A percentile compares a stretch with the other conserved stretches of the same genome.
phyloP scores from a whole-genome alignment of 192 early-diverging fungal genomes.

The Dispira parvispora region DNA sequence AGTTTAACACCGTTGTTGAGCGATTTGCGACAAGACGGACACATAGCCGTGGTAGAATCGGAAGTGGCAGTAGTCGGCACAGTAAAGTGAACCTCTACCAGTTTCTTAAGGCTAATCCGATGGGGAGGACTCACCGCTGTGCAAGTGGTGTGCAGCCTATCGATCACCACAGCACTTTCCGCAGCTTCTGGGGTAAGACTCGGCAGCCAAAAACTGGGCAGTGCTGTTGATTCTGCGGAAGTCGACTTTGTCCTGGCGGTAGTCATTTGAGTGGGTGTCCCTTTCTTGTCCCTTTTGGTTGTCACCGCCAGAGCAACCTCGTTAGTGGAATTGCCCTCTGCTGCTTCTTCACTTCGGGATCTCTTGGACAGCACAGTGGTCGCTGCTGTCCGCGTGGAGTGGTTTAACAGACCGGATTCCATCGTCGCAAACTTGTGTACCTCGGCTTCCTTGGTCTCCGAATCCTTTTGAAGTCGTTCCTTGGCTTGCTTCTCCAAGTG shows the following conservation, averaged over 20 bases:
- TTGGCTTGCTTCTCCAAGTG: not conserved
- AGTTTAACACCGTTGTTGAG: not conserved
- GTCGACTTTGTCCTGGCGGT: too few relatives aligned
- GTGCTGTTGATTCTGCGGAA: not conserved
- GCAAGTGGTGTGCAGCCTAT: slow-evolving; percentile 1
- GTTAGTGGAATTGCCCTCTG: too few relatives aligned
- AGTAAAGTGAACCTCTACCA: not conserved
- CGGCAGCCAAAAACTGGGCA: slow-evolving; percentile 1
- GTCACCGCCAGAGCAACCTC: too few relatives aligned
- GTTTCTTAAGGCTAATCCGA: slow-evolving; percentile 10
- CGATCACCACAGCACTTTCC: not conserved
- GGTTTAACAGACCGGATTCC: not conserved
- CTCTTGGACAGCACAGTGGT: not conserved
- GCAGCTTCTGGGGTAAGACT: not conserved
- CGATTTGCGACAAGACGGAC: slow-evolving; percentile 1
- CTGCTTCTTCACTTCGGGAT: too few relatives aligned
- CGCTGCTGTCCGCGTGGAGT: not conserved
- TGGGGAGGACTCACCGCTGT: slow-evolving; percentile 7
- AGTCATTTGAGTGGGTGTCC: too few relatives aligned
- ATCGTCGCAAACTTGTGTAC: slow-evolving; percentile 1
- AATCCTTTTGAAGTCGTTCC: not conserved
- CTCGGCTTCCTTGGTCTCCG: not conserved
- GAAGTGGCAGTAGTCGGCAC: not conserved
- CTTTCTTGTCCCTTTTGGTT: too few relatives aligned
- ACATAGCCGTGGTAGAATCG: not conserved